Evolutionary conservation across 2,329 filamentous ascomycete species (phyloP).

Genomic region (Penicillium rolfsii): DNA sequence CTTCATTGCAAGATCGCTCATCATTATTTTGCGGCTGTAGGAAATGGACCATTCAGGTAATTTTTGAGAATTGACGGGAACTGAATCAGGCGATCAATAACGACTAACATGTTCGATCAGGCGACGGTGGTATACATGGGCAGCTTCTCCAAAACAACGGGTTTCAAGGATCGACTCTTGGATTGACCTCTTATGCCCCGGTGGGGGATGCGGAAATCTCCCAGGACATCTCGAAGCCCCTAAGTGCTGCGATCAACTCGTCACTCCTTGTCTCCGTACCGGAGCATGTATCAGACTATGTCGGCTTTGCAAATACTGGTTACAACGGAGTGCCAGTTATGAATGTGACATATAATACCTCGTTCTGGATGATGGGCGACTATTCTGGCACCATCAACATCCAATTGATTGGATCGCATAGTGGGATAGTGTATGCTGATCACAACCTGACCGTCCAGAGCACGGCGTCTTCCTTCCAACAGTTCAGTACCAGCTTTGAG

Average conservation of each 20-base stretch:
- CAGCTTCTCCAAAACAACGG: conserved; percentile 41
- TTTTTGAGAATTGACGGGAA: neutral
- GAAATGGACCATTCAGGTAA: conserved; percentile 43
- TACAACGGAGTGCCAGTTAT: conserved; percentile 38
- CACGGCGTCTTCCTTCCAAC: conserved; percentile 22
- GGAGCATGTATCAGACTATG: conserved; percentile 26
- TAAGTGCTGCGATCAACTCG: conserved; percentile 35
- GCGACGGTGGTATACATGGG: conserved; percentile 41
- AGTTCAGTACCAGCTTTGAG: conserved; percentile 30
- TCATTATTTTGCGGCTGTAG: conserved; percentile 15
- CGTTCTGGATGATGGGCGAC: conserved; percentile 39
- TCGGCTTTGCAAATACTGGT: conserved; percentile 52
- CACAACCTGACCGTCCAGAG: conserved; percentile 34
- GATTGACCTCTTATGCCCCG: conserved; percentile 33
- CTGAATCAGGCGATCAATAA: neutral
- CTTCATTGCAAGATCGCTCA: neutral
- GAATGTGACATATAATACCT: conserved; percentile 31
- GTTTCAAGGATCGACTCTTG: conserved; percentile 36
- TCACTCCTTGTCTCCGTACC: conserved; percentile 33
- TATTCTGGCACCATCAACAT: conserved; percentile 33
- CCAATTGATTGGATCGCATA: conserved; percentile 32
- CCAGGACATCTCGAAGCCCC: conserved; percentile 29
- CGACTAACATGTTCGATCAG: conserved; percentile 14
- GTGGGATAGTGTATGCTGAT: conserved; percentile 31
- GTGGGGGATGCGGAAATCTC: conserved; percentile 33